Evolutionary conservation across 495 filamentous ascomycete species (phyloP).

Genomic region (Podospora comata): DNA sequence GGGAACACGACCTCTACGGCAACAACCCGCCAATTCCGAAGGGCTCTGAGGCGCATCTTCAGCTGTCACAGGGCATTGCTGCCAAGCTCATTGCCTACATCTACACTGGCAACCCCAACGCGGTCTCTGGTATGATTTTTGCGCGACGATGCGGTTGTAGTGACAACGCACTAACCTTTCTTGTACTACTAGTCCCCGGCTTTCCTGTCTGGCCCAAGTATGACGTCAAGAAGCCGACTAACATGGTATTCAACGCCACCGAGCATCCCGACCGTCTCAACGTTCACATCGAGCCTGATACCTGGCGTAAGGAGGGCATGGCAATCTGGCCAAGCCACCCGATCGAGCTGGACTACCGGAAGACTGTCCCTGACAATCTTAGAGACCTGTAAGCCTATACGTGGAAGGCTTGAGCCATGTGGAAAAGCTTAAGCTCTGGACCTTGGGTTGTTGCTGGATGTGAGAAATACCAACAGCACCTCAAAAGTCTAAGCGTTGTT

Average conservation of each 20-base stretch:
- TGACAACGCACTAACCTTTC: background rate
- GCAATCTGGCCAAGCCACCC: constrained; percentile 1
- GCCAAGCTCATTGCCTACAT: constrained; percentile 10
- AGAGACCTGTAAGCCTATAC: background rate
- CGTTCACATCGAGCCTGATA: constrained; percentile 14
- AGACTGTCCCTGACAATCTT: background rate
- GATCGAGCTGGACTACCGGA: background rate
- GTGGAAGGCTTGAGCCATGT: background rate
- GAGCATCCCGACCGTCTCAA: constrained; percentile 9
- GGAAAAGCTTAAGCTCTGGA: no score
- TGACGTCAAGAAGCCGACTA: constrained; percentile 5
- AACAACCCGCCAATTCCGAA: constrained; percentile 8
- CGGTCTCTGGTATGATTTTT: constrained; percentile 5
- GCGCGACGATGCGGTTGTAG: background rate
- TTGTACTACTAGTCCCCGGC: background rate
- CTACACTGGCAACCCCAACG: constrained; percentile 12
- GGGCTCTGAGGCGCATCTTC: background rate
- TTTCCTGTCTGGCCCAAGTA: constrained; percentile 13
- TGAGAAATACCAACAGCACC: no score
- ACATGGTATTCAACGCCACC: constrained; percentile 15
- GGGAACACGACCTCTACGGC: constrained; percentile 6
- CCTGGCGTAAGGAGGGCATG: constrained; percentile 13
- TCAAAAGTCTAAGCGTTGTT: no score
- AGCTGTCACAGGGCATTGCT: constrained; percentile 4
- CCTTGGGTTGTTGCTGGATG: no score